Percentiles rank a stretch among this genome's conserved stretches.
phyloP scores from a whole-genome alignment of 176 grass and related monocot genomes.

The Poa pratensis region DNA sequence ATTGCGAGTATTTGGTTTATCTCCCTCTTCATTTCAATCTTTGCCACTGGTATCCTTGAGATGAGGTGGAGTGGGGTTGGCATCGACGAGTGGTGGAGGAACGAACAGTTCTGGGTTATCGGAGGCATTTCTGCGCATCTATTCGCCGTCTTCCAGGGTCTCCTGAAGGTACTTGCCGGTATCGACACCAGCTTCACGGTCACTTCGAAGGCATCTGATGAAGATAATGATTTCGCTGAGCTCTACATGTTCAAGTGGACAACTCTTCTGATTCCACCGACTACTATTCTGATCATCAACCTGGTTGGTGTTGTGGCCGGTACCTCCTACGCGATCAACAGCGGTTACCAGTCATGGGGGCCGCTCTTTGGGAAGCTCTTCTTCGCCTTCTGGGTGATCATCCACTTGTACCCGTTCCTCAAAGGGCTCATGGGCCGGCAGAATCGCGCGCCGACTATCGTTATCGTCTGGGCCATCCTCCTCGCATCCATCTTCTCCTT shows the following conservation, averaged over 20 bases:
- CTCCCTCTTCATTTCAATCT: conserved; percentile 81
- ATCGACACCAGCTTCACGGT: conserved; percentile 87
- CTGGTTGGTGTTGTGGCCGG: conserved; percentile 74
- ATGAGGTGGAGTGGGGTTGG: conserved; percentile 92
- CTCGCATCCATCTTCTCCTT: conserved; percentile 82
- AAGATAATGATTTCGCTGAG: conserved; percentile 73
- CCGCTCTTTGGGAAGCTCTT: conserved; percentile 85
- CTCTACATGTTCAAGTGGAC: conserved; percentile 92
- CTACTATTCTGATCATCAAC: conserved; percentile 80
- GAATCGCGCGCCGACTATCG: conserved; percentile 75
- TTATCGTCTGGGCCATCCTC: conserved; percentile 81
- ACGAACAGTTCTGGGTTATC: conserved; percentile 88
- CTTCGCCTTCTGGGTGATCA: conserved; percentile 83
- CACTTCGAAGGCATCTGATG: conserved; percentile 76
- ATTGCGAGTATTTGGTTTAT: conserved; percentile 89
- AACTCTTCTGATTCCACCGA: conserved; percentile 80
- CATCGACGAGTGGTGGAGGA: conserved; percentile 91
- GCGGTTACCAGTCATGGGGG: conserved; percentile 79
- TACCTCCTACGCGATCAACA: conserved; percentile 81
- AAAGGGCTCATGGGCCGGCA: conserved; percentile 84
- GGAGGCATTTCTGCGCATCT: conserved; percentile 83
- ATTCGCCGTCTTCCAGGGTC: conserved; percentile 80
- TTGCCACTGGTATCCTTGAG: conserved; percentile 83
- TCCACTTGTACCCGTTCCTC: conserved; percentile 84
- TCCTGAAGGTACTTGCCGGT: conserved; percentile 75